Base-by-base conservation (phyloP, 768 basidiomycete species). In the Amanita pallidorosea region DNA sequence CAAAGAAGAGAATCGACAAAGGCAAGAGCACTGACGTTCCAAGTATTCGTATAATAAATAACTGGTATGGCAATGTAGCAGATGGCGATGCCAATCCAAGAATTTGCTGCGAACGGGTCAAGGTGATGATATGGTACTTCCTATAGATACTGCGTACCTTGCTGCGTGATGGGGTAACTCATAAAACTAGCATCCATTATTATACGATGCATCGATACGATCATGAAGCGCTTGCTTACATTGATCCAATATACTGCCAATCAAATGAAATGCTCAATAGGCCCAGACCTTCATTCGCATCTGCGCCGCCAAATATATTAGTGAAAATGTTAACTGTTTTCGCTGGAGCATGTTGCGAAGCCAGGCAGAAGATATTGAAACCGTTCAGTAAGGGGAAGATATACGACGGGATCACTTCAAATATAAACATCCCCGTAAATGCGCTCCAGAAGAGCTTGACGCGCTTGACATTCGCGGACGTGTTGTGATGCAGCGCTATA, bases 201-300 rank as follows among this genome's bases (percentile, higher is more conserved):
- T 18, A 44, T 31, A 46, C 49, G n/a, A 20, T 27, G 22, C 20
- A 37, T 27, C 45, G 51, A 34, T 42, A 13, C 23, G 29, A 46
- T 31, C 7, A 27, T 41, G 15, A 52, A 11, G 51, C 13, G 34
- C 11, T 56, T 64, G 23, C 46, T 37, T 56, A 72, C 65, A 25
- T 34, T 13, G 78, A 77, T 0, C 73, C 73, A 54, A 82, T 78
- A 55, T 80, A 80, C 53, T 81, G 78, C 80, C 80, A 86, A 56
- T 85, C 83, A 42, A 85, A 73, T n/a, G 77, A 77, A 37, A 85
- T 52, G 31, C 74, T 76, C 36, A 79, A 50, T 17, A 85, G 57
- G 0, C 83, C 83, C 36, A 85, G 67, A 0, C 82, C 83, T 61
- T 86, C 83, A 56, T 85, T 86, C 25, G 74, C 81, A 33, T 76